Percentiles rank a stretch among this genome's conserved stretches.
Evolutionary conservation across 352 stramenopile species (phyloP).

Genomic region (Globisporangium polare): DNA sequence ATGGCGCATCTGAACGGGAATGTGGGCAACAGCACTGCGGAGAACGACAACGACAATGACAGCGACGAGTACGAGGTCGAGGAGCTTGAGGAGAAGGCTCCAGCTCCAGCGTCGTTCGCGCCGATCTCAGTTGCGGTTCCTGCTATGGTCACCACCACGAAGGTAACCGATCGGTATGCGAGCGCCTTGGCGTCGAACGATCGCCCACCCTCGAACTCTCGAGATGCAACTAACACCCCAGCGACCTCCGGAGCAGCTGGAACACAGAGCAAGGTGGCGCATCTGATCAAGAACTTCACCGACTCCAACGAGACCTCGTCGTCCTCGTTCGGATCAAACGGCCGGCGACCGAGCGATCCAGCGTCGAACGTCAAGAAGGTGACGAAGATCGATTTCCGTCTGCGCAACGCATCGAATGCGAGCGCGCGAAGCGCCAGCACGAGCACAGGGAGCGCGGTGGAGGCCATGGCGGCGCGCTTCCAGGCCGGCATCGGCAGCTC

Average conservation of each 20-base stretch:
- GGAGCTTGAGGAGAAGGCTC: slow-evolving; percentile 25
- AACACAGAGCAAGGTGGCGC: slow-evolving; percentile 49
- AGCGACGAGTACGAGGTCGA: slow-evolving; percentile 4
- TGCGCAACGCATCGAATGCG: slow-evolving; percentile 29
- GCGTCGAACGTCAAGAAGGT: slow-evolving; percentile 21
- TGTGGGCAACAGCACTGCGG: slow-evolving; percentile 7
- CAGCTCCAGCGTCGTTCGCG: slow-evolving; percentile 5
- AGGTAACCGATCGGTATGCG: slow-evolving; percentile 48
- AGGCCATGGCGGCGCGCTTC: slow-evolving; percentile 20
- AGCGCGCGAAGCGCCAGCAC: slow-evolving; percentile 16
- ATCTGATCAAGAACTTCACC: slow-evolving; percentile 70
- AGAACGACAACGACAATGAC: slow-evolving; percentile 14
- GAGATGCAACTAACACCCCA: slow-evolving; percentile 15
- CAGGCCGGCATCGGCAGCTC: slow-evolving; percentile 6
- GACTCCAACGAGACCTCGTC: slow-evolving; percentile 19
- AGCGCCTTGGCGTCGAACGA: slow-evolving; percentile 29
- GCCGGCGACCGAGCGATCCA: slow-evolving; percentile 16
- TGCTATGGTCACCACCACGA: slow-evolving; percentile 10
- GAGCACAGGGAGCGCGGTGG: slow-evolving; percentile 12
- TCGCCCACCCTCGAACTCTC: neutral
- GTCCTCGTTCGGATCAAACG: neutral
- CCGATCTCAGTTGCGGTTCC: slow-evolving; percentile 5
- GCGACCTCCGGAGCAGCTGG: neutral
- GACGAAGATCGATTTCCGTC: slow-evolving; percentile 39
- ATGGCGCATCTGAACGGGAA: slow-evolving; percentile 14